Conservation (phyloP, 352 stramenopile genomes). For the Phytophthora foliorum region DNA sequence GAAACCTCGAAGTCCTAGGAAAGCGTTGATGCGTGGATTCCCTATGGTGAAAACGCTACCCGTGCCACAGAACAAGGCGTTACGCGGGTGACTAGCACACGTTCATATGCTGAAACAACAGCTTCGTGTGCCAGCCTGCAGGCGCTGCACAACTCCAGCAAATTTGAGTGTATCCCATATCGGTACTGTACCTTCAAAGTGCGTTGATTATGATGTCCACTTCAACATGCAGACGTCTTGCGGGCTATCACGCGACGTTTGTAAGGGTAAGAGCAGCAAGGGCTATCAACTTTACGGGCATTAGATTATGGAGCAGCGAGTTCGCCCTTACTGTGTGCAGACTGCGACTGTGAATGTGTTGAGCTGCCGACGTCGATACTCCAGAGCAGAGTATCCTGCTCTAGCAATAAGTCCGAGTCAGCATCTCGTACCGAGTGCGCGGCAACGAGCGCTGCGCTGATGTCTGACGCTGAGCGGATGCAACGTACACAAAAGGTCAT, state of each 20-base stretch:
- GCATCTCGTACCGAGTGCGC: constrained; percentile 22
- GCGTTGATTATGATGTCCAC: constrained; percentile 3
- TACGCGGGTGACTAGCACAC: neutral
- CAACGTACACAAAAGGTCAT: constrained; percentile 35
- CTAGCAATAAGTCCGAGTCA: constrained; percentile 15
- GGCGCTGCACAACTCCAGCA: neutral
- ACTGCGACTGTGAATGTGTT: constrained; percentile 19
- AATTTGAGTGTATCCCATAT: neutral
- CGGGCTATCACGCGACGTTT: too few relatives aligned
- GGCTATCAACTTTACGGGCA: neutral
- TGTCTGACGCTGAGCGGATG: constrained; percentile 13
- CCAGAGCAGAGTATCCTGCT: constrained; percentile 28
- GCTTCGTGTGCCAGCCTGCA: neutral
- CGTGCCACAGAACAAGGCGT: neutral
- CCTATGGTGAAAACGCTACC: neutral
- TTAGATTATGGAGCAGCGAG: constrained; percentile 15
- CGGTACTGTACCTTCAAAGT: constrained; percentile 14
- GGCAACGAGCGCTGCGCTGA: constrained; percentile 22
- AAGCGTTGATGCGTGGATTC: constrained; percentile 4
- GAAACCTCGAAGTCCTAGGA: constrained; percentile 1
- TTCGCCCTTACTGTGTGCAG: constrained; percentile 14
- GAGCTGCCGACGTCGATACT: constrained; percentile 29
- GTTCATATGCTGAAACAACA: neutral
- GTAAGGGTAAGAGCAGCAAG: neutral
- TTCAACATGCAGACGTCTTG: constrained; percentile 11